A percentile compares a stretch with the other conserved stretches of the same genome.
phyloP scores from a whole-genome alignment of 257 asterid genomes.

The Henckelia pumila region DNA sequence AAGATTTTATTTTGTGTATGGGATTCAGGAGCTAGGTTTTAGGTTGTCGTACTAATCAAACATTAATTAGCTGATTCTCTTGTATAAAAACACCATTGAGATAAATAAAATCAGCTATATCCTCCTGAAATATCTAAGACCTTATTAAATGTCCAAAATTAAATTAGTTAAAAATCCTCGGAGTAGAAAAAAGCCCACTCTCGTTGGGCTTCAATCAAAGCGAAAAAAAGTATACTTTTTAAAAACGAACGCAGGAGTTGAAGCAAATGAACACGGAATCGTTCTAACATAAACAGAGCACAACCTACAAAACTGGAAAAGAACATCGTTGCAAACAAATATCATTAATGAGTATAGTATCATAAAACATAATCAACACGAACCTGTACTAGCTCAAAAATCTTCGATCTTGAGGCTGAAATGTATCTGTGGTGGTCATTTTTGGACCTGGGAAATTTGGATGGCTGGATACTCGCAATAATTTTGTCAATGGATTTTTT shows the following conservation, averaged over 20 bases:
- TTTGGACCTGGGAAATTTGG: background rate
- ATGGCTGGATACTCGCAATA: background rate
- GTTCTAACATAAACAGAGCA: background rate
- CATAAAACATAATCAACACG: background rate
- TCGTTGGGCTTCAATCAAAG: background rate
- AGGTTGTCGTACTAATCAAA: background rate
- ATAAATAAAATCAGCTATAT: background rate
- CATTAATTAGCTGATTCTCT: background rate
- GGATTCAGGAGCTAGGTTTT: background rate
- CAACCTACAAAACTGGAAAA: background rate
- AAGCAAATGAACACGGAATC: background rate
- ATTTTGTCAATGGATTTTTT: background rate
- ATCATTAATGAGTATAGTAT: background rate
- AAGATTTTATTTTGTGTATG: background rate
- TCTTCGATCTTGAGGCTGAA: background rate
- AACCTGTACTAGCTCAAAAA: background rate
- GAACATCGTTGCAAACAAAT: background rate
- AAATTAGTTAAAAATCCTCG: background rate
- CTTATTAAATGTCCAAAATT: too few relatives aligned
- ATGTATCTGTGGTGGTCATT: background rate
- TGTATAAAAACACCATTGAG: background rate
- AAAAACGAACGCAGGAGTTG: background rate
- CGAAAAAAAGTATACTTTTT: too few relatives aligned
- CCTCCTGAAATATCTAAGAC: background rate
- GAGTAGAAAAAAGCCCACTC: background rate